Conservation (phyloP, 768 basidiomycete species). For the Pleurotus salmoneostramineus region DNA sequence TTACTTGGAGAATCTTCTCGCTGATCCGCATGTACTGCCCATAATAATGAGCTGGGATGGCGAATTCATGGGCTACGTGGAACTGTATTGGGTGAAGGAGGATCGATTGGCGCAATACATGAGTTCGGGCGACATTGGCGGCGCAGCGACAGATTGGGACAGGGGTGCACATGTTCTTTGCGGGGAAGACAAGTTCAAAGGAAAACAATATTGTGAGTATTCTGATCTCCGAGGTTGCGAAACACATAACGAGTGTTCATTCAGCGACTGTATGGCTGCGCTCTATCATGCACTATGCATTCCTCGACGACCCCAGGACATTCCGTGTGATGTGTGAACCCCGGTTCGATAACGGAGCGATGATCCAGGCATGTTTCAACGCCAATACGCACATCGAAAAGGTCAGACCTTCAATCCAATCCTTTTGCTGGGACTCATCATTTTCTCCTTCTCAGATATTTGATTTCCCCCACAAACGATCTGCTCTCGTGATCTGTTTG, state of each 20-base stretch:
- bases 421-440: background rate
- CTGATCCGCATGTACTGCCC: constrained; percentile 33
- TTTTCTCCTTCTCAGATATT: constrained; percentile 17
- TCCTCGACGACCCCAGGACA: constrained; percentile 40
- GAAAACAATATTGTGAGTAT: constrained; percentile 34
- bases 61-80: constrained; percentile 38
- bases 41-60: constrained; percentile 47
- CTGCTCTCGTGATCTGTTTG: constrained; percentile 20
- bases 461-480: constrained; percentile 33
- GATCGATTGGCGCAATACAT: constrained; percentile 27
- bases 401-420: constrained; percentile 13
- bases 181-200: constrained; percentile 44
- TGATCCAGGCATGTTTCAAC: constrained; percentile 16
- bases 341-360: constrained; percentile 22
- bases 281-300: constrained; percentile 35
- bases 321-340: constrained; percentile 40
- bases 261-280: constrained; percentile 31
- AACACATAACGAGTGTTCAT: background rate
- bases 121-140: constrained; percentile 15
- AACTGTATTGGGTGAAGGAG: constrained; percentile 44
- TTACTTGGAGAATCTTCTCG: constrained; percentile 30
- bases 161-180: constrained; percentile 40
- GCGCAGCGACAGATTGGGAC: constrained; percentile 20
- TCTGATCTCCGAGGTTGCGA: background rate
- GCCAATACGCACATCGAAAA: constrained; percentile 21